Base-by-base conservation (phyloP, 148 eudicot genomes). In the Rhododendron molle region DNA sequence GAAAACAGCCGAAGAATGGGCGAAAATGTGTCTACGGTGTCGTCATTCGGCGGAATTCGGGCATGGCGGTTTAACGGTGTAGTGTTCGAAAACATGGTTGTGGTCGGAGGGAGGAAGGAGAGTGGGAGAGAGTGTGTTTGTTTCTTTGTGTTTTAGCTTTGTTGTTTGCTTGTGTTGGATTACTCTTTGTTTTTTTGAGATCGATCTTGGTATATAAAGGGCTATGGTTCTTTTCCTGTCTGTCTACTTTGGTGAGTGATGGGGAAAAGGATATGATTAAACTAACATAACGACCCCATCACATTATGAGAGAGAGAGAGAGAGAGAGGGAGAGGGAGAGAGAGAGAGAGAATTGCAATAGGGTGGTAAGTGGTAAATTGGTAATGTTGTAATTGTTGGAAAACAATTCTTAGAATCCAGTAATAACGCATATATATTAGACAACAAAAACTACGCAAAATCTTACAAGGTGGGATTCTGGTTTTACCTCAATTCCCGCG, bases 1-100 rank as follows among this genome's bases (percentile, higher is more conserved):
- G 90, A 83, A 5, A 89, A 86, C 50, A 85, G 77, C 44, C 87
- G 85, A 74, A 88, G 38, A 5, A 76, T 47, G 23, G 84, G 43
- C 9, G 78, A 58, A 38, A 82, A 83, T 69, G 34, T 62, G 46
- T 4, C 74, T 69, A 4, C 20, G 0, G 82, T 30, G 38, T 77
- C 21, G 20, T 54, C 20, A 4, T 44, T 54, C 21, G 82, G 82
- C 65, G 67, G 82, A n/a, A 58, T 74, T 62, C 67, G 78, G 87
- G 52, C 32, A 58, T 5, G n/a, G 83, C 72, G 86, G 52, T 81
- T 74, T 6, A 47, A 81, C 65, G 84, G 76, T 34, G 80, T n/a
- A 34, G 65, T 49, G 20, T 85, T 36, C 3, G 87, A 83, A 52
- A 81, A 60, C 89, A 88, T 88, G 34, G n/a, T 9, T 16, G 2